These are phyloP conservation scores for Irpex sp. DNA, from an alignment of 1,284 basidiomycete genomes.

Conservation along the genomic window DNA sequence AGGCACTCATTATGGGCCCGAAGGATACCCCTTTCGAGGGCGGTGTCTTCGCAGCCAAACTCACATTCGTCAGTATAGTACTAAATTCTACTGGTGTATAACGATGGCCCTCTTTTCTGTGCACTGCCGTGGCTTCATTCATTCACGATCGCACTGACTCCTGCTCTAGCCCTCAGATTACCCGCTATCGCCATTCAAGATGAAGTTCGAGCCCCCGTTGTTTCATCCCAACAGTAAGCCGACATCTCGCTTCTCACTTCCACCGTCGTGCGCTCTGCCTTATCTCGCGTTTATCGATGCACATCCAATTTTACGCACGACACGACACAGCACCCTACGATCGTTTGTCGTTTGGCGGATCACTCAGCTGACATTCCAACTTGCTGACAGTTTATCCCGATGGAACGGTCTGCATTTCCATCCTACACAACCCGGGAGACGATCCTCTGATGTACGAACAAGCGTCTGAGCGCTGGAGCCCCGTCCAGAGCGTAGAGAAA, in stretches of 20 bases:
- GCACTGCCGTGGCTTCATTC: not conserved
- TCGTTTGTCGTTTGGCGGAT: not conserved
- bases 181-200: conserved; percentile 94
- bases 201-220: conserved; percentile 96
- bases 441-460: conserved; percentile 90
- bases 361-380: not conserved
- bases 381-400: conserved; percentile 76
- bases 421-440: conserved; percentile 96
- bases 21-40: conserved; percentile 99
- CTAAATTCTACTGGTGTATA: not conserved
- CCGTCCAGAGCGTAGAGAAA: conserved; percentile 96
- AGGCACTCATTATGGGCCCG: conserved; percentile 93
- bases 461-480: conserved; percentile 97
- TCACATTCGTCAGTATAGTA: conserved; percentile 77
- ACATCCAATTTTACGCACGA: not conserved
- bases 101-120: not conserved
- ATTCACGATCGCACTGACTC: not conserved
- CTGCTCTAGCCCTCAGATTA: conserved; percentile 78
- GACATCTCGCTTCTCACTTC: not conserved
- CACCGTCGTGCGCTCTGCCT: not conserved
- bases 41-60: conserved; percentile 90
- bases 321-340: not conserved
- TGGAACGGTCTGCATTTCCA: conserved; percentile 97
- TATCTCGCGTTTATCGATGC: conserved; percentile 1
- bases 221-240: conserved; percentile 95